Evolutionary conservation across 345 rosid genomes (phyloP), one percentile per base, ranked within the genome.

Genomic region (Luvunga scandens): DNA sequence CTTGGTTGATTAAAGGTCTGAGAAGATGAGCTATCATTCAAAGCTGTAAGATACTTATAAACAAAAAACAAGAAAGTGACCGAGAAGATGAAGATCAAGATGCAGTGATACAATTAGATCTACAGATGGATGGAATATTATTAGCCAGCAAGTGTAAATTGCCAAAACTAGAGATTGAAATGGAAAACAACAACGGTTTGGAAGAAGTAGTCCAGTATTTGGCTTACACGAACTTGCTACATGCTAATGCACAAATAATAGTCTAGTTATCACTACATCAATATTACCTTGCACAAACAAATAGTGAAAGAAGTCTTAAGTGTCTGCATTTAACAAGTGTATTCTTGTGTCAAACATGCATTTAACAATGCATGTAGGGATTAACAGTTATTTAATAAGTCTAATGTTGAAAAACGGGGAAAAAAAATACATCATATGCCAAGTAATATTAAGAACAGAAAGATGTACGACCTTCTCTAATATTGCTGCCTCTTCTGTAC

Each of bases 401-500:
- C 56, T 68, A 77, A 21, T 60, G 27, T 18, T 64, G 2, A 76
- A 50, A 66, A 72, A 53, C 0, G 7, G 21, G n/a, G 57, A 48
- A 72, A 42, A 72, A 42, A 24, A 33, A 72, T 69, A 65, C 56
- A 77, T 57, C 31, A 61, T 38, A 57, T 69, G 38, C 67, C 38
- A 42, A 71, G 42, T 1, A 55, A 14, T 69, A 30, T 19, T 71
- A 79, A 38, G 53, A 72, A 79, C 39, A 36, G 48, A 77, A 77
- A 69, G 55, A 14, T 48, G 45, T 36, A 74, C 21, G 78, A 97
- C 99, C 99, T 97, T 97, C 80, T 97, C 95, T 83, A 94, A 80
- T 61, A 97, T 89, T 63, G 98, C 98, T 38, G 95, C 99, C 88
- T 97, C 97, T 88, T 97, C 98, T 22, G 90, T 88, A 78, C 76